These are phyloP conservation scores for Elongisporangium prolatum DNA, from an alignment of 352 stramenopile genomes.

Conservation along the genomic window DNA sequence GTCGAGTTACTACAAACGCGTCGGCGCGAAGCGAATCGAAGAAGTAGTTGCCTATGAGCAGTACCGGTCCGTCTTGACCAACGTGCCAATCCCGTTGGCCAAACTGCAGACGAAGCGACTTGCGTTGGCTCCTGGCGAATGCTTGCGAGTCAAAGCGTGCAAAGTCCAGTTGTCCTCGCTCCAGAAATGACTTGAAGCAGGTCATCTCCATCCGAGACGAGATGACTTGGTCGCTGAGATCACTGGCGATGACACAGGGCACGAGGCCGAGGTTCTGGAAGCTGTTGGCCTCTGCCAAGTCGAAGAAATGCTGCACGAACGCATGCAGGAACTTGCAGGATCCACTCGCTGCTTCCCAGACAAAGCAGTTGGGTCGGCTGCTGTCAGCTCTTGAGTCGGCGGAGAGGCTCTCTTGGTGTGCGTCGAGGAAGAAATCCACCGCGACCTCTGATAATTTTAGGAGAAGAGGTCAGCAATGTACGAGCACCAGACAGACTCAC, in stretches of 20 bases:
- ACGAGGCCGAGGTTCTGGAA: slow-evolving; percentile 26
- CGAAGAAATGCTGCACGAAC: slow-evolving; percentile 65
- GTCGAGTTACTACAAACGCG: slow-evolving; percentile 40
- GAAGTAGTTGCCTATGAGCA: slow-evolving; percentile 85
- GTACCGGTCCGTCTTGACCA: slow-evolving; percentile 43
- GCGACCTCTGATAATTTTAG: slow-evolving; percentile 14
- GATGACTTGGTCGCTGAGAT: slow-evolving; percentile 74
- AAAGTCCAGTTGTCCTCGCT: slow-evolving; percentile 50
- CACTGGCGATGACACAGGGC: slow-evolving; percentile 60
- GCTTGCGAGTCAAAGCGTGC: slow-evolving; percentile 56
- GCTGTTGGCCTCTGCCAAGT: slow-evolving; percentile 21
- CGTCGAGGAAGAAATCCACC: slow-evolving; percentile 40
- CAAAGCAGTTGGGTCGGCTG: slow-evolving; percentile 53
- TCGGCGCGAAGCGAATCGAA: slow-evolving; percentile 71
- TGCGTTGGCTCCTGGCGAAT: slow-evolving; percentile 23
- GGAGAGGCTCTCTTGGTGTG: not conserved
- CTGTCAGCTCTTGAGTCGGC: slow-evolving; percentile 7
- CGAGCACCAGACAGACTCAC: not conserved
- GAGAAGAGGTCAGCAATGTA: not conserved
- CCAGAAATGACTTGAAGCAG: slow-evolving; percentile 50
- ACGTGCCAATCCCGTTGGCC: slow-evolving; percentile 28
- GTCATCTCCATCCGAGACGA: slow-evolving; percentile 46
- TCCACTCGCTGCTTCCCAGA: slow-evolving; percentile 79
- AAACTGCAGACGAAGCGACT: slow-evolving; percentile 28
- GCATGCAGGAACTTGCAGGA: slow-evolving; percentile 80